These are phyloP conservation scores for Ceratopteris richardii DNA, from an alignment of 75 land plant species.

Conservation along the genomic window DNA sequence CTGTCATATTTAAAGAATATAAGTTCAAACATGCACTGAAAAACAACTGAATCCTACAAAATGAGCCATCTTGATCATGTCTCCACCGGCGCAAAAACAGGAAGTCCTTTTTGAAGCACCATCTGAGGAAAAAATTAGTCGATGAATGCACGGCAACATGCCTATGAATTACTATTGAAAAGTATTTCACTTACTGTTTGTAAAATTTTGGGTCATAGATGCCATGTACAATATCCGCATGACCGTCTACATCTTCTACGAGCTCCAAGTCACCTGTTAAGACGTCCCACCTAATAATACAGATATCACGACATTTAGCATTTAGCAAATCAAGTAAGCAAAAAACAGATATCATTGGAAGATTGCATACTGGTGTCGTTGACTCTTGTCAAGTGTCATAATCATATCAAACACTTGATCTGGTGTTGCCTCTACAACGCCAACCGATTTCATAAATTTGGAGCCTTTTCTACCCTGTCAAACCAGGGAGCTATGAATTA, in stretches of 20 bases:
- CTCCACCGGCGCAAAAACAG: constrained; percentile 33
- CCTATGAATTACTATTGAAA: too few relatives aligned
- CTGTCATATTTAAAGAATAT: too few relatives aligned
- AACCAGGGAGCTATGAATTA: too few relatives aligned
- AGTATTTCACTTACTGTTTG: constrained; percentile 28
- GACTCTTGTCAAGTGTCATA: constrained; percentile 50
- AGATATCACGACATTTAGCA: too few relatives aligned
- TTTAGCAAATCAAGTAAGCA: too few relatives aligned
- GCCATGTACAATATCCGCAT: constrained; percentile 87
- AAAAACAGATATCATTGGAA: too few relatives aligned
- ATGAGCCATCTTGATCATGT: constrained; percentile 35
- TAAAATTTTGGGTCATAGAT: constrained; percentile 65
- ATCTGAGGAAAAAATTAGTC: constrained; percentile 8
- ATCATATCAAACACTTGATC: constrained; percentile 82
- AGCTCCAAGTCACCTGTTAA: constrained; percentile 73
- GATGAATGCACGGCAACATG: too few relatives aligned
- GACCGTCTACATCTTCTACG: constrained; percentile 70
- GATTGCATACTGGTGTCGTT: constrained; percentile 71
- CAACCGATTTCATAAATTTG: constrained; percentile 65
- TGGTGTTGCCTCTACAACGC: constrained; percentile 67
- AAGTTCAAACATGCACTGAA: too few relatives aligned
- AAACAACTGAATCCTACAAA: constrained; percentile 16
- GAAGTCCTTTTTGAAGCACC: constrained; percentile 22
- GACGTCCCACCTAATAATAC: constrained; percentile 75
- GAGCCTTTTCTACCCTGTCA: constrained; percentile 54